phyloP scores from a whole-genome alignment of 1,139 yeast genomes.

The Diutina scorzettiae region DNA sequence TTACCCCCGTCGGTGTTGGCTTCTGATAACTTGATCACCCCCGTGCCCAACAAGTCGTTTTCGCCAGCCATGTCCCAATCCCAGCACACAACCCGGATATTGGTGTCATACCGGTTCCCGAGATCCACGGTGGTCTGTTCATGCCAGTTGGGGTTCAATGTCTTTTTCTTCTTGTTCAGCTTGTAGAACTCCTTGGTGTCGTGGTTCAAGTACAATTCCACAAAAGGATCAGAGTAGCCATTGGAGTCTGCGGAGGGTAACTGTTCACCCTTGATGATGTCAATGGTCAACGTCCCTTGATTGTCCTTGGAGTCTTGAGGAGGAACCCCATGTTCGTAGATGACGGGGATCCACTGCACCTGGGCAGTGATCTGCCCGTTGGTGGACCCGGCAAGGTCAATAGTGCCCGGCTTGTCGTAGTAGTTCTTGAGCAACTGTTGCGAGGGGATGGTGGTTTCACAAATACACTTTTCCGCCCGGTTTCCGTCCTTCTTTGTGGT shows the following conservation, averaged over 20 bases:
- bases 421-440: slow-evolving; percentile 54
- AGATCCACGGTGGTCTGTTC: slow-evolving; percentile 42
- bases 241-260: slow-evolving; percentile 76
- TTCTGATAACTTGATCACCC: slow-evolving; percentile 44
- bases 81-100: slow-evolving; percentile 42
- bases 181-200: slow-evolving; percentile 47
- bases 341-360: slow-evolving; percentile 68
- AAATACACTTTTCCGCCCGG: slow-evolving; percentile 46
- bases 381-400: slow-evolving; percentile 38
- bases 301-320: slow-evolving; percentile 65
- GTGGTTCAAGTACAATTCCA: slow-evolving; percentile 54
- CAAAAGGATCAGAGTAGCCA: slow-evolving; percentile 90
- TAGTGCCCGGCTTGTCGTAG: slow-evolving; percentile 41
- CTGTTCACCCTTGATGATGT: slow-evolving; percentile 52
- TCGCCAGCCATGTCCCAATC: slow-evolving; percentile 95
- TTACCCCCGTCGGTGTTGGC: slow-evolving; percentile 37
- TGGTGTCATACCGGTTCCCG: slow-evolving; percentile 48
- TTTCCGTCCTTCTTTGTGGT: slow-evolving; percentile 40
- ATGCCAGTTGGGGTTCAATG: slow-evolving; percentile 82
- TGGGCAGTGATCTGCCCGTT: slow-evolving; percentile 47
- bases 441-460: slow-evolving; percentile 60
- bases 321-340: slow-evolving; percentile 48
- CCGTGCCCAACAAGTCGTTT: slow-evolving; percentile 72
- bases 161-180: slow-evolving; percentile 73
- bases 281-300: slow-evolving; percentile 61